Evolutionary conservation across 306 rosid species (phyloP).

Genomic region (Cucurbita maxima): DNA sequence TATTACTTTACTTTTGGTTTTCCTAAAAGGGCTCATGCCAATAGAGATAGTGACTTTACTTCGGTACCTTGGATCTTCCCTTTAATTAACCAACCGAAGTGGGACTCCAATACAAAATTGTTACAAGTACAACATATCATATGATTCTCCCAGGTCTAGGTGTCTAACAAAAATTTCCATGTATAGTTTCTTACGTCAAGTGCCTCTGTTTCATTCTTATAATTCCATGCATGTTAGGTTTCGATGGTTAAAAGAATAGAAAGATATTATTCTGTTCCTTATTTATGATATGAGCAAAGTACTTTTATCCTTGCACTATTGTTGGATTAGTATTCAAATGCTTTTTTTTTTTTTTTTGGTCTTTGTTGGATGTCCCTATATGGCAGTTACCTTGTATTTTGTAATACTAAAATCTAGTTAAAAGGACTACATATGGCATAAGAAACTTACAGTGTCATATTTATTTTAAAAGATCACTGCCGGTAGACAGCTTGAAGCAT

Average conservation of each 20-base stretch:
- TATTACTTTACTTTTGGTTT: too few relatives aligned
- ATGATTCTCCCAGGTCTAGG: neutral
- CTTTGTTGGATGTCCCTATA: neutral
- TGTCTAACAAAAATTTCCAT: neutral
- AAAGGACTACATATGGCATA: neutral
- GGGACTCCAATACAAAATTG: neutral
- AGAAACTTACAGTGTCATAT: neutral
- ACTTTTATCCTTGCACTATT: neutral
- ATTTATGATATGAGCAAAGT: neutral
- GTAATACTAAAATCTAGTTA: neutral
- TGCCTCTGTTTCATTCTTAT: neutral
- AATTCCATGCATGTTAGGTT: neutral
- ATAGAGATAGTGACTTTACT: too few relatives aligned
- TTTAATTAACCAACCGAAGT: too few relatives aligned
- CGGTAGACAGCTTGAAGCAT: slow-evolving; percentile 74
- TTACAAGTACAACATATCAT: neutral
- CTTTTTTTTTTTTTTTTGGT: neutral
- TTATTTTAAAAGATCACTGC: slow-evolving; percentile 33
- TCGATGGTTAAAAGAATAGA: neutral
- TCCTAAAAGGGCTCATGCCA: too few relatives aligned
- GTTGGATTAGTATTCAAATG: neutral
- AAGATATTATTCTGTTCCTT: neutral
- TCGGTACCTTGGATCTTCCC: too few relatives aligned
- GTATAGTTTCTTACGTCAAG: neutral
- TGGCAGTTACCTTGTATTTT: neutral